phyloP scores from a whole-genome alignment of 1,139 yeast genomes.

The Yamadazyma siamensis region DNA sequence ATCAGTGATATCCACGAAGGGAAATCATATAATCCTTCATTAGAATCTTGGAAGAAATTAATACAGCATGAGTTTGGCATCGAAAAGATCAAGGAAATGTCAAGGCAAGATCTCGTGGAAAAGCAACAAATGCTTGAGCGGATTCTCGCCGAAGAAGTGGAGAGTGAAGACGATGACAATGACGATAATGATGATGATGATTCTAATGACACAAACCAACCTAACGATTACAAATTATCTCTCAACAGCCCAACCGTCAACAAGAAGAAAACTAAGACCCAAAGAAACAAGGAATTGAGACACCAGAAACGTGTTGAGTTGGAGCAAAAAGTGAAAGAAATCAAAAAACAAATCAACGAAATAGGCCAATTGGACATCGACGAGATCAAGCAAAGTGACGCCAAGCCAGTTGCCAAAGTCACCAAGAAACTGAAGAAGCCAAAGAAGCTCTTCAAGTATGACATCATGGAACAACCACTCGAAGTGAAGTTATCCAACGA shows the following conservation, averaged over 20 bases:
- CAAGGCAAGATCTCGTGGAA: constrained; percentile 55
- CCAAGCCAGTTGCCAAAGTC: constrained; percentile 13
- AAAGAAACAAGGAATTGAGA: constrained; percentile 68
- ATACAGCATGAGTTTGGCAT: constrained; percentile 62
- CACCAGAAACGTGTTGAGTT: constrained; percentile 60
- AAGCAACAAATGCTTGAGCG: constrained; percentile 63
- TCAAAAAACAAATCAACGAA: constrained; percentile 56
- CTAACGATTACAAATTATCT: constrained; percentile 48
- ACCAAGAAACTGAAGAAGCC: constrained; percentile 23
- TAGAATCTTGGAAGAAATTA: constrained; percentile 77
- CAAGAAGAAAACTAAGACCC: constrained; percentile 73
- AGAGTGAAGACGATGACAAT: constrained; percentile 35
- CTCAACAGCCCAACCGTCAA: constrained; percentile 66
- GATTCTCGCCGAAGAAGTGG: constrained; percentile 53
- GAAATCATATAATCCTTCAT: constrained; percentile 87
- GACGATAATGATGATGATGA: constrained; percentile 53
- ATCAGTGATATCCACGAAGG: constrained; percentile 56
- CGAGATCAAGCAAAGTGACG: constrained; percentile 13
- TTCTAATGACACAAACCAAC: constrained; percentile 31
- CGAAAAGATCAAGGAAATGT: constrained; percentile 67
- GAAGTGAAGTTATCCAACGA: constrained; percentile 91
- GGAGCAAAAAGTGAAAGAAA: constrained; percentile 53
- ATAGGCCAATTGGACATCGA: constrained; percentile 56
- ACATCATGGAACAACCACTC: constrained; percentile 58
- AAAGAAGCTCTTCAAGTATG: constrained; percentile 50